Evolutionary conservation across 176 grass and related monocot species (phyloP).

Genomic region (Olyra latifolia): DNA sequence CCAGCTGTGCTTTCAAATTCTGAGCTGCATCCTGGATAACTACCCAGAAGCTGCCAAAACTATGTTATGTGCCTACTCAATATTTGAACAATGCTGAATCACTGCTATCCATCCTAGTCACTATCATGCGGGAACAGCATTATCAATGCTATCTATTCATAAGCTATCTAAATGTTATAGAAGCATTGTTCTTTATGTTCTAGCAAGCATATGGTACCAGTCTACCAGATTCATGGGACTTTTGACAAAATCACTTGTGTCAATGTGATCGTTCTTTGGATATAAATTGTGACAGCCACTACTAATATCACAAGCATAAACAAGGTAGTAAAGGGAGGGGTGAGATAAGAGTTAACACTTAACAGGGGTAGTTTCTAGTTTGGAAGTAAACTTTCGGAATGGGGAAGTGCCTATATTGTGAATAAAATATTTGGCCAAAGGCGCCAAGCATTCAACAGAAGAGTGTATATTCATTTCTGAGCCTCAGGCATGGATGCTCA

Average conservation of each 20-base stretch:
- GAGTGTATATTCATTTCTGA: slow-evolving; percentile 7
- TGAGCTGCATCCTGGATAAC: slow-evolving; percentile 60
- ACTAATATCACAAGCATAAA: slow-evolving; percentile 18
- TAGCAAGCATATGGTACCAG: slow-evolving; percentile 31
- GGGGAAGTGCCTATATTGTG: background rate
- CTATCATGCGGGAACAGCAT: background rate
- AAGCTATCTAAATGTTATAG: slow-evolving; percentile 3
- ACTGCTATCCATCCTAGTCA: slow-evolving; percentile 1
- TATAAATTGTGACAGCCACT: slow-evolving; percentile 20
- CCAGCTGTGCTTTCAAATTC: slow-evolving; percentile 83
- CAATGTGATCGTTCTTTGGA: background rate
- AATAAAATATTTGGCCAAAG: background rate
- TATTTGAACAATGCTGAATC: slow-evolving; percentile 15
- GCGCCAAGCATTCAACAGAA: background rate
- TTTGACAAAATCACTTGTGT: background rate
- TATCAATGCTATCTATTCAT: slow-evolving; percentile 20
- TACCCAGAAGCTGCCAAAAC: slow-evolving; percentile 60
- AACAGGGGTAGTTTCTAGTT: background rate
- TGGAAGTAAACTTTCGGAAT: background rate
- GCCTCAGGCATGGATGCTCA: background rate
- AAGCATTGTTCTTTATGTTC: background rate
- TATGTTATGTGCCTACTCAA: slow-evolving; percentile 54
- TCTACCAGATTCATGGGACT: background rate
- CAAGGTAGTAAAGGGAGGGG: slow-evolving; percentile 5
- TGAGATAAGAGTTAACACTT: slow-evolving; percentile 20